phyloP scores from a whole-genome alignment of 148 eudicot genomes.

The Limonium bicolor region DNA sequence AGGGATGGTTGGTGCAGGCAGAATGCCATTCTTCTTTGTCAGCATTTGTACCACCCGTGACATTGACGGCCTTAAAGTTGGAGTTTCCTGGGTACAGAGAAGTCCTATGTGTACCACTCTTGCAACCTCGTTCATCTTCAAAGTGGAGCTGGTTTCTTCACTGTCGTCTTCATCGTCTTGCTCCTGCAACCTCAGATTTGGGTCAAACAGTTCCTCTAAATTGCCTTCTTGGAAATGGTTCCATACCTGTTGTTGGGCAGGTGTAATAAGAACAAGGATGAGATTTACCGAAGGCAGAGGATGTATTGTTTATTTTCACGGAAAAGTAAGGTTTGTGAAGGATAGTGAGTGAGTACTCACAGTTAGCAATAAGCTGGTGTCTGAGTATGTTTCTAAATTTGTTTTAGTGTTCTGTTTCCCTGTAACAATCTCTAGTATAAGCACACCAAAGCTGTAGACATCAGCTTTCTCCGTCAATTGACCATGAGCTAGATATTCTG shows the following conservation, averaged over 20 bases:
- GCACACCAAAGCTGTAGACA: slow-evolving; percentile 50
- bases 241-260: slow-evolving; percentile 25
- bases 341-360: slow-evolving; percentile 17
- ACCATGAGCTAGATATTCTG: slow-evolving; percentile 47
- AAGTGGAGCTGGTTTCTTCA: too few relatives aligned
- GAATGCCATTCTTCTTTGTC: slow-evolving; percentile 28
- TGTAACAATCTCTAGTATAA: slow-evolving; percentile 37
- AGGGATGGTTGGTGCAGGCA: slow-evolving; percentile 34
- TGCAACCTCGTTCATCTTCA: slow-evolving; percentile 10
- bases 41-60: slow-evolving; percentile 34
- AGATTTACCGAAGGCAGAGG: too few relatives aligned
- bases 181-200: slow-evolving; percentile 21
- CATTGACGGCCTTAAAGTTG: slow-evolving; percentile 44
- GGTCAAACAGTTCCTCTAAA: slow-evolving; percentile 27
- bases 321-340: too few relatives aligned
- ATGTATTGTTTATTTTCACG: too few relatives aligned
- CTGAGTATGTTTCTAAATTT: slow-evolving; percentile 13
- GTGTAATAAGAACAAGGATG: too few relatives aligned
- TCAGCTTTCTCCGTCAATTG: slow-evolving; percentile 45
- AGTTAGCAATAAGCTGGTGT: slow-evolving; percentile 23
- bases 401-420: slow-evolving; percentile 31
- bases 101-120: slow-evolving; percentile 44
- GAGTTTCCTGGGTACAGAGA: slow-evolving; percentile 40
- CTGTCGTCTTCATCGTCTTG: slow-evolving; percentile 1
- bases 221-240: slow-evolving; percentile 35